Evolutionary conservation across 768 basidiomycete species (phyloP), one percentile per base, ranked within the genome.

Genomic region (Amanita muscaria): DNA sequence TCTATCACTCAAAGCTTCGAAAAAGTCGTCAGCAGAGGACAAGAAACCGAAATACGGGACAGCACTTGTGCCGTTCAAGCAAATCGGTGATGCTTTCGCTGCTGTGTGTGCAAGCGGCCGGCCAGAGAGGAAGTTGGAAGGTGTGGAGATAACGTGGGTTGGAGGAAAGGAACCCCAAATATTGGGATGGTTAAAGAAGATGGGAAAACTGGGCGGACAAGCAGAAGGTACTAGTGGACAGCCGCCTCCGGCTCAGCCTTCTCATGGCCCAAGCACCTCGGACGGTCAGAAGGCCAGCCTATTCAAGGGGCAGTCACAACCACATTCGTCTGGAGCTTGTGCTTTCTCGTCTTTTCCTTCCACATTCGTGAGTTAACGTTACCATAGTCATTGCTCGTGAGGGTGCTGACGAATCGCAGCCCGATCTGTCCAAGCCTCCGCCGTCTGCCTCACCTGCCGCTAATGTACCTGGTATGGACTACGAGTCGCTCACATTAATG

Each of bases 401-500:
- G n/a, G n/a, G n/a, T n/a, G n/a, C n/a, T n/a, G n/a, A n/a, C n/a
- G n/a, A n/a, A n/a, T 29, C 14, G 16, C 30, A 62, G 59, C 53
- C 62, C 12, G 54, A 63, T 39, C 39, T 65, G 47, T 54, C 64
- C 30, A 48, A 62, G 54, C 42, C 48, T 34, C 46, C 61, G 9
- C 29, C 49, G 15, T 44, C 48, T 14, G 42, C 47, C 15, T 24
- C 61, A n/a, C 39, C 57, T 15, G 50, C 61, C 16, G 11, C 44
- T n/a, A 45, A 30, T 14, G 3, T 24, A 39, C 55, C 67, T 9
- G 74, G 73, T 2, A 52, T 89, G 38, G 84, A 89, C 57, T 91
- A 82, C 45, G 88, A 90, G 61, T 77, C 81, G 2, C 56, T 89
- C 48, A 90, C 86, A 1, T 68, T 91, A 27, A 74, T 90, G 71